Percentiles rank a stretch among this genome's conserved stretches.
These are phyloP conservation scores for Darksidea phi DNA, from an alignment of 495 filamentous ascomycete genomes.

Conservation along the genomic window DNA sequence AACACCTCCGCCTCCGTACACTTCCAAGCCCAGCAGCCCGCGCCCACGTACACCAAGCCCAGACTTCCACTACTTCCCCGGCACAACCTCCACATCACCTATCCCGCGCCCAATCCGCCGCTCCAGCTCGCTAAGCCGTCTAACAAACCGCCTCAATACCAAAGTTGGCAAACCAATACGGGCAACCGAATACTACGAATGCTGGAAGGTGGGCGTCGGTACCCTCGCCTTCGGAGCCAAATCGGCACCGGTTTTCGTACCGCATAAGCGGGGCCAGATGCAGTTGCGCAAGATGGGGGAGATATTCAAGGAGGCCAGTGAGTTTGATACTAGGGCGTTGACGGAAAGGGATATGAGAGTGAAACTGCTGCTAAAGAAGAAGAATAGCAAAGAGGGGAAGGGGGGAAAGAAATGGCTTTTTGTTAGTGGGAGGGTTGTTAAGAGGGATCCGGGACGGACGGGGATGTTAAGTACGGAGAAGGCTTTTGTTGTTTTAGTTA, in stretches of 20 bases:
- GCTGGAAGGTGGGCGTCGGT: conserved; percentile 21
- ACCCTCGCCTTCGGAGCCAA: conserved; percentile 9
- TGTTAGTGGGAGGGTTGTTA: conserved; percentile 6
- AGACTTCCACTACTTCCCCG: background rate
- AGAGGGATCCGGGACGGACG: conserved; percentile 16
- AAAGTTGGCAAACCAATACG: too few species aligned
- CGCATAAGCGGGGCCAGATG: conserved; percentile 19
- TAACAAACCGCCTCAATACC: too few species aligned
- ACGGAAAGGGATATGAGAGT: conserved; percentile 7
- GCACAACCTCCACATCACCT: too few species aligned
- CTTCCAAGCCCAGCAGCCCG: background rate
- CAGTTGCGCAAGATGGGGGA: conserved; percentile 25
- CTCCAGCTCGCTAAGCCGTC: conserved; percentile 1
- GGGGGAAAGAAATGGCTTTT: conserved; percentile 15
- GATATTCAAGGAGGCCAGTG: conserved; percentile 20
- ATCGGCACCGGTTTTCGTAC: background rate
- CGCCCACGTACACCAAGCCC: conserved; percentile 1
- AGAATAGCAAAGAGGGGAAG: conserved; percentile 18
- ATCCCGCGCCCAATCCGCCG: background rate
- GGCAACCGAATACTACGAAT: conserved; percentile 8
- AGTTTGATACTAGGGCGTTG: background rate
- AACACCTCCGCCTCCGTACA: background rate
- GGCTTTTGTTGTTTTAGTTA: conserved; percentile 18
- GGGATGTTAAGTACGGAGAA: conserved; percentile 26
- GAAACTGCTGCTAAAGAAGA: conserved; percentile 18